phyloP scores from a whole-genome alignment of 768 basidiomycete species.

The Suillus tomentosus region DNA sequence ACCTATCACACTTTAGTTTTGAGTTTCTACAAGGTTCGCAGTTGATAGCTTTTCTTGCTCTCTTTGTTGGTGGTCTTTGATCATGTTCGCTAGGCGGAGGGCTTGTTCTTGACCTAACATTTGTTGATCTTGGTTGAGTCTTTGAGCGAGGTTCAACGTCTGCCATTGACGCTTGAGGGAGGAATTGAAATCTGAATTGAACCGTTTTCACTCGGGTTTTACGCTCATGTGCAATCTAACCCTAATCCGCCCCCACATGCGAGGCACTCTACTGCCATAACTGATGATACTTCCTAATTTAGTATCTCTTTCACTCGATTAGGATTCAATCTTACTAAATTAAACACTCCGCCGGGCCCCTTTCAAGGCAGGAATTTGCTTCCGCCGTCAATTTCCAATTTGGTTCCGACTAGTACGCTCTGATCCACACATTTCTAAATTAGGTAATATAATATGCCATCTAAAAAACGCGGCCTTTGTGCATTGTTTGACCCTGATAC shows the following conservation, averaged over 20 bases:
- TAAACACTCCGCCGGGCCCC: constrained; percentile 5
- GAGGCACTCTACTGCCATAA: constrained; percentile 3
- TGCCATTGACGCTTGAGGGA: not conserved
- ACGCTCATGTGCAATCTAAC: constrained; percentile 7
- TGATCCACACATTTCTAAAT: not conserved
- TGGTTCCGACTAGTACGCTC: constrained; percentile 2
- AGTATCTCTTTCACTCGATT: not conserved
- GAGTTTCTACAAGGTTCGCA: constrained; percentile 86
- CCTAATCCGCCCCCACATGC: constrained; percentile 8
- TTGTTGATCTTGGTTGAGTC: constrained; percentile 14
- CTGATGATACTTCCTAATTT: not conserved
- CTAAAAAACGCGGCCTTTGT: not conserved
- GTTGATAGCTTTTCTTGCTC: constrained; percentile 85
- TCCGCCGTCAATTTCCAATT: constrained; percentile 7
- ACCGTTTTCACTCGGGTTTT: constrained; percentile 7
- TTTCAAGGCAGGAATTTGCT: not conserved
- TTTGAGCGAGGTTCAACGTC: constrained; percentile 5
- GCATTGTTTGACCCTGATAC: not conserved
- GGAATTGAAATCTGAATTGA: not conserved
- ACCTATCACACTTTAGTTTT: constrained; percentile 91
- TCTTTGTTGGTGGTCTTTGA: constrained; percentile 72
- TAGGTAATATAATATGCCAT: not conserved
- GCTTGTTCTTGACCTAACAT: constrained; percentile 49
- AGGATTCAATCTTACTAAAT: constrained; percentile 2
- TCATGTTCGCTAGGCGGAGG: constrained; percentile 57